Evolutionary conservation across 1,284 basidiomycete species (phyloP).

Genomic region (Stereum hirsutum): DNA sequence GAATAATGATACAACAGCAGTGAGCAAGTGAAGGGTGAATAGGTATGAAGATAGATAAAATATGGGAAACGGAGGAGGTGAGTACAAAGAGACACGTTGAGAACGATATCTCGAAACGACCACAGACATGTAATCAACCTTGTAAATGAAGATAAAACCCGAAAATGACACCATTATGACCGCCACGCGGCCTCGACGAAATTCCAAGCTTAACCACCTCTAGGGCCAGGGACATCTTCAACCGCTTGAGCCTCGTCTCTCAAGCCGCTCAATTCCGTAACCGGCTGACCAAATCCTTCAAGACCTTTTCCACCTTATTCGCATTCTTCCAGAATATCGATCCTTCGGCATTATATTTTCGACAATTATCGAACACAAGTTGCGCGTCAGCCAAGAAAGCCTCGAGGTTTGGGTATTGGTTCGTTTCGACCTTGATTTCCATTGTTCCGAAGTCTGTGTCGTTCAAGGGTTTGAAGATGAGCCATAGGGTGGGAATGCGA

Average conservation of each 20-base stretch:
- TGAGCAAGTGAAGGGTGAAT: no score
- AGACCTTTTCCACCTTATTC: neutral
- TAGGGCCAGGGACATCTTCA: neutral
- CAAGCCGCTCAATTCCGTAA: neutral
- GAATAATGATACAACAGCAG: no score
- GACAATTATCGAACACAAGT: constrained; percentile 89
- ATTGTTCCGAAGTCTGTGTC: constrained; percentile 81
- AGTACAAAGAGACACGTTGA: no score
- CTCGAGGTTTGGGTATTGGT: constrained; percentile 71
- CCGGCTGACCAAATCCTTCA: neutral
- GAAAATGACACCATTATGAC: no score
- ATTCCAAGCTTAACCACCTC: no score
- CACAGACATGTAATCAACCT: no score
- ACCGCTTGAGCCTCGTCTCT: neutral
- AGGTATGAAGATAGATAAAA: no score
- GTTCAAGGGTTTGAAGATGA: constrained; percentile 5
- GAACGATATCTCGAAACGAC: no score
- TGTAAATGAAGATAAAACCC: no score
- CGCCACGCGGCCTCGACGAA: no score
- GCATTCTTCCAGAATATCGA: neutral
- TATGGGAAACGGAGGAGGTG: no score
- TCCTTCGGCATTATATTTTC: constrained; percentile 78
- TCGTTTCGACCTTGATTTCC: constrained; percentile 85
- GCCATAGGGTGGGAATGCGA: neutral
- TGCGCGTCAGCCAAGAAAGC: constrained; percentile 76